A percentile compares a stretch with the other conserved stretches of the same genome.
phyloP scores from a whole-genome alignment of 495 filamentous ascomycete species.

The Penicillium bialowiezense region DNA sequence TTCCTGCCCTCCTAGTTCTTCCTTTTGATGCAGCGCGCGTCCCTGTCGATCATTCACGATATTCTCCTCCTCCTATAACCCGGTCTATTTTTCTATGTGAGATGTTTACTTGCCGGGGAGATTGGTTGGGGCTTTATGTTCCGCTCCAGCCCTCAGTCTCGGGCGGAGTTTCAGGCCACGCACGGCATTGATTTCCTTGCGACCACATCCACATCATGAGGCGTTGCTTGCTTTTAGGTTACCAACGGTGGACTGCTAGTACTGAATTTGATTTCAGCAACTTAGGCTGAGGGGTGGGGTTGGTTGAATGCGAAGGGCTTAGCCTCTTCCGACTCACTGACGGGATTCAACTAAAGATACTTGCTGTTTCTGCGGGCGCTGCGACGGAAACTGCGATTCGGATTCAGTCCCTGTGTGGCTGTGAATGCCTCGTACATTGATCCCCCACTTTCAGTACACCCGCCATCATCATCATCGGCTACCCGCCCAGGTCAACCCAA shows the following conservation, averaged over 20 bases:
- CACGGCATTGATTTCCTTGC: neutral
- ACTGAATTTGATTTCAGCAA: neutral
- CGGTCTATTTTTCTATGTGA: neutral
- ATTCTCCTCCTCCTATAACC: neutral
- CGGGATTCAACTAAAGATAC: neutral
- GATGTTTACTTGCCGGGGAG: neutral
- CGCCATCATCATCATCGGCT: neutral
- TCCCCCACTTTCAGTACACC: neutral
- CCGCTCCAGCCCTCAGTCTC: slow-evolving; percentile 8
- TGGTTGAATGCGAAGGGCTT: neutral
- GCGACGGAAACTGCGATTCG: neutral
- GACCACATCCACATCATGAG: neutral
- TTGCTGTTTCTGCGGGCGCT: neutral
- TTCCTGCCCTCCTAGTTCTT: neutral
- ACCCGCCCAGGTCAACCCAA: neutral
- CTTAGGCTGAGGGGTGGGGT: slow-evolving; percentile 1
- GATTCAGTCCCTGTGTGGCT: neutral
- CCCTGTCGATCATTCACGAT: neutral
- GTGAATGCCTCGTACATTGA: slow-evolving; percentile 7
- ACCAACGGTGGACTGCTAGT: neutral
- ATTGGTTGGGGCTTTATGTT: neutral
- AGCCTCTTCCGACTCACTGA: slow-evolving; percentile 2
- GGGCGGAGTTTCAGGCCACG: slow-evolving; percentile 2
- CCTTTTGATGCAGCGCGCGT: neutral
- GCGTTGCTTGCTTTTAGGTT: slow-evolving; percentile 1